phyloP scores from a whole-genome alignment of 2,329 filamentous ascomycete species.

The Xenoacremonium recifei region DNA sequence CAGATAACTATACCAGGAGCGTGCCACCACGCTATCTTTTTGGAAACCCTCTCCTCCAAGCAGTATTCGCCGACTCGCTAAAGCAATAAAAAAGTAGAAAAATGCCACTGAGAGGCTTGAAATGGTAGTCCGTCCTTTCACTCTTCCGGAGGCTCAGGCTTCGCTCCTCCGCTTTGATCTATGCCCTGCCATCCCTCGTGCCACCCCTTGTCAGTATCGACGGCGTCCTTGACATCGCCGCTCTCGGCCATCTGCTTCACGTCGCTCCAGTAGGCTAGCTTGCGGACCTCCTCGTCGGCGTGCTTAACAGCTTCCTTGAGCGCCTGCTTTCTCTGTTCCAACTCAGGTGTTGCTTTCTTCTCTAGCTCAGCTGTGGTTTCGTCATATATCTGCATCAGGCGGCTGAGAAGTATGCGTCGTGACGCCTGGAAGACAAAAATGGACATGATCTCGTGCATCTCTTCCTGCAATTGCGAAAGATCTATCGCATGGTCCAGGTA shows the following conservation, averaged over 20 bases:
- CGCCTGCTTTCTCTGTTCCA: slow-evolving; percentile 55
- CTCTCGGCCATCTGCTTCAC: slow-evolving; percentile 65
- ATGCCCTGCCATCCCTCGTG: slow-evolving; percentile 48
- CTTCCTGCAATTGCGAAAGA: slow-evolving; percentile 68
- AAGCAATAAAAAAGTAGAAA: too few species aligned
- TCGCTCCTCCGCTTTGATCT: slow-evolving; percentile 50
- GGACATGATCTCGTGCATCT: slow-evolving; percentile 83
- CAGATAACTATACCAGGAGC: too few species aligned
- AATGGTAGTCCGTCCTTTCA: slow-evolving; percentile 16
- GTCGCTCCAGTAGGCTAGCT: slow-evolving; percentile 86
- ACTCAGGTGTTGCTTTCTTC: slow-evolving; percentile 33
- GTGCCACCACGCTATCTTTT: too few species aligned
- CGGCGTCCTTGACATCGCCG: slow-evolving; percentile 45
- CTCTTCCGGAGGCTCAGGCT: slow-evolving; percentile 27
- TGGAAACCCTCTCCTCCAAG: too few species aligned
- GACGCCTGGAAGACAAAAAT: slow-evolving; percentile 89
- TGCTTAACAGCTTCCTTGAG: slow-evolving; percentile 73
- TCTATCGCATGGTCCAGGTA: slow-evolving; percentile 82
- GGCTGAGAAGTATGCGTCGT: slow-evolving; percentile 70
- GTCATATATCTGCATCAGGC: slow-evolving; percentile 60
- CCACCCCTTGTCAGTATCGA: slow-evolving; percentile 36
- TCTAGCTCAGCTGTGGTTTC: slow-evolving; percentile 39
- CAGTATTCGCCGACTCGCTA: too few species aligned
- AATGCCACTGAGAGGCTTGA: too few species aligned
- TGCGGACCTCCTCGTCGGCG: slow-evolving; percentile 77